Base-by-base conservation (phyloP, 2,329 filamentous ascomycete genomes). In the Fonsecaea erecta region DNA sequence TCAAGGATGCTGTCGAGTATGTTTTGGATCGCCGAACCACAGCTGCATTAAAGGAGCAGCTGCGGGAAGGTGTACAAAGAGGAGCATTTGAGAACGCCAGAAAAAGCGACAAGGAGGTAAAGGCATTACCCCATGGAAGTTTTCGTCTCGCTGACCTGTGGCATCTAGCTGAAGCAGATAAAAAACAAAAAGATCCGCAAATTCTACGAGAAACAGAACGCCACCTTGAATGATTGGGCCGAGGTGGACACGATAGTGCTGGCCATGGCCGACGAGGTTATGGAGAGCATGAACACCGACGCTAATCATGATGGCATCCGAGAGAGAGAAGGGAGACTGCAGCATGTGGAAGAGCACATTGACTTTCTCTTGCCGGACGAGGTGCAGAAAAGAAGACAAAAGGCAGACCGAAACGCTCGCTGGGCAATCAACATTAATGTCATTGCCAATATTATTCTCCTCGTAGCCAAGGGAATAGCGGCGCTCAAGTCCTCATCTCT, bases 371-470 rank as follows among this genome's bases (percentile, higher is more conserved):
- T 88, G 1, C 85, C 85, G 0, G 79, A 86, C 52, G 82, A 85
- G 0, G 84, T 86, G 71, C 79, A 81, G 51, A 76, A 82, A 63
- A 78, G 78, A 67, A 76, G 85, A 37, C 73, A 75, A 40, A 82
- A 79, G 35, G 81, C 78, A 2, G 78, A 79, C 16, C 78, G 77
- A 64, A 79, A 82, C 58, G 84, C 85, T 0, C 81, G 79, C 68
- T 85, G 83, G 82, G 85, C 85, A 0, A 85, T 86, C 71, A 85
- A 86, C 71, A 79, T 87, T 72, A 88, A 88, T 66, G 81, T 88
- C 6, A 73, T 83, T n/a, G 85, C 85, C 43, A 88, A 88, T 69
- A 80, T 86, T 46, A 71, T 86, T 53, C 79, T 88, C 1, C 77
- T 88, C 2, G 75, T 79, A 9, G 84, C 83, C 3, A 88, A 88